Evolutionary conservation across 2,329 filamentous ascomycete genomes (phyloP).

Genomic region (Penicillium hesseltinei): DNA sequence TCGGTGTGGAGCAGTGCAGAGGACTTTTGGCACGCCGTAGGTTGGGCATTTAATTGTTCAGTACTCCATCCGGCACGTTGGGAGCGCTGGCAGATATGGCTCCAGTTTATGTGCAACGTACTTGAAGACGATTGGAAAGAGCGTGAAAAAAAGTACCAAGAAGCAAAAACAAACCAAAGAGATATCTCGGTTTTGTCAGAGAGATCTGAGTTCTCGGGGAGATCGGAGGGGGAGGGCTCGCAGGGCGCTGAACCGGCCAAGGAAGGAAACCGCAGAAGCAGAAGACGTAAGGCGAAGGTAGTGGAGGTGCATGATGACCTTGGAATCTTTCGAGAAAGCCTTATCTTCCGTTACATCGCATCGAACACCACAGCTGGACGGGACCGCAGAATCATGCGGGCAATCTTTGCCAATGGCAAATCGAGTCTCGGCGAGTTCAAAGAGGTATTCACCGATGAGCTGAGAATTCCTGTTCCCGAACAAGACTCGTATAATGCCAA

Average conservation of each 20-base stretch:
- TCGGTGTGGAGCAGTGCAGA: slow-evolving; percentile 73
- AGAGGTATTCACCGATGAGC: slow-evolving; percentile 46
- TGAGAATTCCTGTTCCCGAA: slow-evolving; percentile 35
- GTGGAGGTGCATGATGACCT: slow-evolving; percentile 11
- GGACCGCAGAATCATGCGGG: slow-evolving; percentile 44
- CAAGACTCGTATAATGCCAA: slow-evolving; percentile 29
- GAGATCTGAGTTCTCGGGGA: neutral
- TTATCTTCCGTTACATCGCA: slow-evolving; percentile 46
- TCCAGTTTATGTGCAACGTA: slow-evolving; percentile 64
- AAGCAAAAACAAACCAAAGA: slow-evolving; percentile 25
- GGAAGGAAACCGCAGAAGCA: slow-evolving; percentile 2
- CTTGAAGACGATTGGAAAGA: slow-evolving; percentile 47
- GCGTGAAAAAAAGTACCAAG: slow-evolving; percentile 24
- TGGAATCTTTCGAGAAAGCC: slow-evolving; percentile 35
- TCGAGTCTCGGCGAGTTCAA: slow-evolving; percentile 41
- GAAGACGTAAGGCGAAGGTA: neutral
- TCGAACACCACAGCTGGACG: slow-evolving; percentile 31
- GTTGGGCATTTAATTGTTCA: slow-evolving; percentile 93
- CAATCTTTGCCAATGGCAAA: slow-evolving; percentile 49
- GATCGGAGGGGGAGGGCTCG: slow-evolving; percentile 26
- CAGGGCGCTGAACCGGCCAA: neutral
- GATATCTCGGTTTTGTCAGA: neutral
- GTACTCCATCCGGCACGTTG: slow-evolving; percentile 70
- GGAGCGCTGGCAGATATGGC: slow-evolving; percentile 77
- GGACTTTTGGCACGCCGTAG: slow-evolving; percentile 85